These are phyloP conservation scores for Tolypocladium inflatum DNA, from an alignment of 2,329 filamentous ascomycete genomes.

Conservation along the genomic window DNA sequence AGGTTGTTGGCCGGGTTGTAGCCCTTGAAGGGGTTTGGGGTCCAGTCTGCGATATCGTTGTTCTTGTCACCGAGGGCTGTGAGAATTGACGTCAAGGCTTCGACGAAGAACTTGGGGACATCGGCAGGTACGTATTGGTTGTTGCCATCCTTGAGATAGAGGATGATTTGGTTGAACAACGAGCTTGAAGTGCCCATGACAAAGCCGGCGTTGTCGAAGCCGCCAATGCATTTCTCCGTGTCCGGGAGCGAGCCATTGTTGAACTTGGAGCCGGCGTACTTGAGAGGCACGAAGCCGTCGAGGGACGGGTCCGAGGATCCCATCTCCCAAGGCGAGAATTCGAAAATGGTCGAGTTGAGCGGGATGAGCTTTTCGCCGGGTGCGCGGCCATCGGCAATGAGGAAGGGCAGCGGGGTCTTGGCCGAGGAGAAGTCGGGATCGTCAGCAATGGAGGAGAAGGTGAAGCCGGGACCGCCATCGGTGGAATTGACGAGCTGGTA, in stretches of 20 bases:
- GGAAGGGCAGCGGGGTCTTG: slow-evolving; percentile 37
- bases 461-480: slow-evolving; percentile 66
- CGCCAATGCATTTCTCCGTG: slow-evolving; percentile 39
- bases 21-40: slow-evolving; percentile 48
- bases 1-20: slow-evolving; percentile 38
- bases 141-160: slow-evolving; percentile 53
- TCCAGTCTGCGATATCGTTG: slow-evolving; percentile 68
- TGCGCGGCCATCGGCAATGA: slow-evolving; percentile 37
- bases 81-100: slow-evolving; percentile 41
- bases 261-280: slow-evolving; percentile 52
- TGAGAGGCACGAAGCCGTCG: slow-evolving; percentile 48
- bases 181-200: slow-evolving; percentile 76
- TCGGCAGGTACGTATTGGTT: slow-evolving; percentile 39
- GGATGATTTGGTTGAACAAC: slow-evolving; percentile 62
- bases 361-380: slow-evolving; percentile 33
- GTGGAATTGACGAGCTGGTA: slow-evolving; percentile 75
- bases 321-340: slow-evolving; percentile 58
- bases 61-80: slow-evolving; percentile 44
- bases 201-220: slow-evolving; percentile 73
- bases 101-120: slow-evolving; percentile 30
- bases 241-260: slow-evolving; percentile 34
- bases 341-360: slow-evolving; percentile 52
- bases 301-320: slow-evolving; percentile 53
- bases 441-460: slow-evolving; percentile 61
- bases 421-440: slow-evolving; percentile 32